Percentiles rank a stretch among this genome's conserved stretches.
phyloP scores from a whole-genome alignment of 768 basidiomycete genomes.

The Lentinula detonsa region DNA sequence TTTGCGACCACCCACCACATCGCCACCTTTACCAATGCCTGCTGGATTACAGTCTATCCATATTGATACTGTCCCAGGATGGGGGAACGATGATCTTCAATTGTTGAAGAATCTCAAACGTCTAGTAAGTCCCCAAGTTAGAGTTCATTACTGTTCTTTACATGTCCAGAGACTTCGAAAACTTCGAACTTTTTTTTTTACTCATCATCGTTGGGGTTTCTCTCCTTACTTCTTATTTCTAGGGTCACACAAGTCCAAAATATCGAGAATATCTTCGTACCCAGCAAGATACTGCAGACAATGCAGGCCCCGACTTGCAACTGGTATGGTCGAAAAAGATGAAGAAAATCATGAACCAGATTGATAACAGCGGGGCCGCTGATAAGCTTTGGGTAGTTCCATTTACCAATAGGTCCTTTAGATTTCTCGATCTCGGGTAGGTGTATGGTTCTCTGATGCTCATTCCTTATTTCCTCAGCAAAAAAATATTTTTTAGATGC shows the following conservation, averaged over 20 bases:
- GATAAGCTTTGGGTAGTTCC: slow-evolving; percentile 9
- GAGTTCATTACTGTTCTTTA: too few species aligned
- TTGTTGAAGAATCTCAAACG: not conserved
- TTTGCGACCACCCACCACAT: too few species aligned
- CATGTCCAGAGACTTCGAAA: too few species aligned
- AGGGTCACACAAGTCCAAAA: not conserved
- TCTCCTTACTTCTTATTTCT: not conserved
- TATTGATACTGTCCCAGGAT: not conserved
- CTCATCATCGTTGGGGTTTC: too few species aligned
- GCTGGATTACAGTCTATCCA: not conserved
- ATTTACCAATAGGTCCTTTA: slow-evolving; percentile 3
- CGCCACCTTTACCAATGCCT: too few species aligned
- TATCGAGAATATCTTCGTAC: not conserved
- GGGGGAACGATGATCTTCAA: not conserved
- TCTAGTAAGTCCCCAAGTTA: not conserved
- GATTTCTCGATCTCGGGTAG: slow-evolving; percentile 14
- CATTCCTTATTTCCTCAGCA: not conserved
- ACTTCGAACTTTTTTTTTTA: too few species aligned
- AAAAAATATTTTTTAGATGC: slow-evolving; percentile 5
- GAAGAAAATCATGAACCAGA: slow-evolving; percentile 12
- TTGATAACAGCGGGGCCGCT: slow-evolving; percentile 9
- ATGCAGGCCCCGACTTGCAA: not conserved
- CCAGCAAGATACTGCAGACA: slow-evolving; percentile 10
- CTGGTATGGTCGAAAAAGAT: slow-evolving; percentile 12
- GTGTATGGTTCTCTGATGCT: not conserved